These are phyloP conservation scores for Papiliotrema laurentii DNA, from an alignment of 1,284 basidiomycete species.

Conservation along the genomic window DNA sequence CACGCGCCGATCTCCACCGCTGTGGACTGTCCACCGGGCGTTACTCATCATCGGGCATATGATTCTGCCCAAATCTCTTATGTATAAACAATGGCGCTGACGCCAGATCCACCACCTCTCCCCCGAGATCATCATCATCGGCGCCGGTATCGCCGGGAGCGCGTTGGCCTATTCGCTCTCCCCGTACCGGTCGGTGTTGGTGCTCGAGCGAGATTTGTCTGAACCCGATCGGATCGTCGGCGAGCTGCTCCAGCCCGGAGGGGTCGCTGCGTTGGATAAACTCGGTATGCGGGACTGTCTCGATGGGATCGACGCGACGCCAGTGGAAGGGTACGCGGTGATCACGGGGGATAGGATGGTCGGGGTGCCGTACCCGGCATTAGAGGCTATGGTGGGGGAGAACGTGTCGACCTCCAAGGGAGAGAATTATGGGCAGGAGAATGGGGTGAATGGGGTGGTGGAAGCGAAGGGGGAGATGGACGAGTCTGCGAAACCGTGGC, in stretches of 20 bases:
- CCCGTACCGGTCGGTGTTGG: conserved; percentile 57
- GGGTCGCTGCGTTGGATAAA: conserved; percentile 68
- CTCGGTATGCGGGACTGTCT: conserved; percentile 66
- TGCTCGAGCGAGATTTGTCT: conserved; percentile 81
- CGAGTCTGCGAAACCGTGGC: conserved; percentile 15
- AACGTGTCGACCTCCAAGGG: background rate
- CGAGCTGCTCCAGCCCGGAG: conserved; percentile 92
- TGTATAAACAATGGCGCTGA: background rate
- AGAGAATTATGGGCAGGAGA: background rate
- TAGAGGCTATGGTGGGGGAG: conserved; percentile 46
- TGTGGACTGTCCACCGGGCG: background rate
- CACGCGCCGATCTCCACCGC: background rate
- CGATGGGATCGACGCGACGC: conserved; percentile 82
- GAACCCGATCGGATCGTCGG: conserved; percentile 97
- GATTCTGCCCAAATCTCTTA: too few relatives aligned
- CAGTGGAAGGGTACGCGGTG: conserved; percentile 83
- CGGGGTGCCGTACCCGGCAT: conserved; percentile 82
- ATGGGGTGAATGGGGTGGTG: background rate
- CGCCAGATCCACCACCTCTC: conserved; percentile 25
- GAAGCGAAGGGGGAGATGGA: conserved; percentile 1
- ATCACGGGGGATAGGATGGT: conserved; percentile 52
- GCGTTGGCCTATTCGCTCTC: conserved; percentile 57
- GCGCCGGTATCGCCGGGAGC: conserved; percentile 79
- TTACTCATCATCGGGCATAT: too few relatives aligned
- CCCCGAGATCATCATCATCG: conserved; percentile 65